phyloP scores from a whole-genome alignment of 202 grass and related monocot species.

The Panicum virgatum region DNA sequence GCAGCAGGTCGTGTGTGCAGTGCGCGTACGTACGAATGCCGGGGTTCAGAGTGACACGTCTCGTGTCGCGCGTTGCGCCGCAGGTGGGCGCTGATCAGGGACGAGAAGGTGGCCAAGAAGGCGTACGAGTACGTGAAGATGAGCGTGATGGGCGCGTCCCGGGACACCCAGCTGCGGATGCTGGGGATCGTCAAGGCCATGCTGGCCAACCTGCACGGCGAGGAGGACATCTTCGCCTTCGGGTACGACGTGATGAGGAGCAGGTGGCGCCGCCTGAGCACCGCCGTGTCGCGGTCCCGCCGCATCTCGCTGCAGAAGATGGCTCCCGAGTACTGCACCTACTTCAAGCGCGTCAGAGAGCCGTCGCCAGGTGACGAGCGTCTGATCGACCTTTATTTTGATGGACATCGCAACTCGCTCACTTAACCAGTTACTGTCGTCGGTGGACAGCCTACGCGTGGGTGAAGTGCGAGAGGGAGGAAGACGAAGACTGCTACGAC shows the following conservation, averaged over 20 bases:
- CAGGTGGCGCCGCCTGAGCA: constrained; percentile 57
- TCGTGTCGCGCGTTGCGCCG: background rate
- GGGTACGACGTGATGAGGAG: constrained; percentile 43
- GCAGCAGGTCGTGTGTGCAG: fast-evolving
- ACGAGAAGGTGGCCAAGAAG: constrained; percentile 50
- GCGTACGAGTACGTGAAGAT: background rate
- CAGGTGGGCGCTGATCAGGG: constrained; percentile 86
- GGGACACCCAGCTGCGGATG: constrained; percentile 73
- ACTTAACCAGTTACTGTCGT: background rate
- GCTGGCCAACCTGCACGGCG: constrained; percentile 38
- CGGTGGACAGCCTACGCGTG: constrained; percentile 62
- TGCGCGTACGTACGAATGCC: background rate
- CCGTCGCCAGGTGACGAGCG: constrained; percentile 56
- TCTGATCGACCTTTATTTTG: background rate
- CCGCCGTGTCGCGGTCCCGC: constrained; percentile 44
- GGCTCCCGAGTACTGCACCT: constrained; percentile 61
- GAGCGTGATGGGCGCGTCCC: constrained; percentile 70
- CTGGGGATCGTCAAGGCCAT: constrained; percentile 57
- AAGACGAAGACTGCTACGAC: constrained; percentile 59
- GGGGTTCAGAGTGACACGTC: background rate
- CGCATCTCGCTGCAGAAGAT: constrained; percentile 71
- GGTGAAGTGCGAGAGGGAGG: constrained; percentile 73
- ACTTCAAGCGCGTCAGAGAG: constrained; percentile 53
- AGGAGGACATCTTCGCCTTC: constrained; percentile 76
- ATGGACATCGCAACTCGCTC: background rate